phyloP scores from a whole-genome alignment of 176 grass and related monocot genomes.

The Carex myosuroides region DNA sequence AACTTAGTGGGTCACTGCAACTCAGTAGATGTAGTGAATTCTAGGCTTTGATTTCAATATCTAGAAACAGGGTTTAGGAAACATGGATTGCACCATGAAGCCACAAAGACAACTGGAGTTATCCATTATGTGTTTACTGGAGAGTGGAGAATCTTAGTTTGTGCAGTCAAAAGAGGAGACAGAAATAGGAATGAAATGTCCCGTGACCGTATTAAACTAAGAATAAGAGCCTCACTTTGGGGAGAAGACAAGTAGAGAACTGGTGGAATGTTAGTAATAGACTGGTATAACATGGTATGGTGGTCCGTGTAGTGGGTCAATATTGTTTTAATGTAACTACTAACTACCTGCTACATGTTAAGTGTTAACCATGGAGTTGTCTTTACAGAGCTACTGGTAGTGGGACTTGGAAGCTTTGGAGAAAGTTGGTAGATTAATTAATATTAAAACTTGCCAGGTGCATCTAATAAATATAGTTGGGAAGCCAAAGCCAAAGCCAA shows the following conservation, averaged over 20 bases:
- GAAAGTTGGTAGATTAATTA: slow-evolving; percentile 20
- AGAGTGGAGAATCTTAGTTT: background rate
- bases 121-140: background rate
- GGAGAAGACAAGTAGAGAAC: background rate
- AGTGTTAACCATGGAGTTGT: background rate
- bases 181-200: background rate
- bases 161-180: slow-evolving; percentile 8
- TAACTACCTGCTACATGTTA: background rate
- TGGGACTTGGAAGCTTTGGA: background rate
- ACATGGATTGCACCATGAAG: background rate
- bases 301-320: background rate
- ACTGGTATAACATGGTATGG: background rate
- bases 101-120: slow-evolving; percentile 1
- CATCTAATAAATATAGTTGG: no score
- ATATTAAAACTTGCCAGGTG: background rate
- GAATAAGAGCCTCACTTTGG: background rate
- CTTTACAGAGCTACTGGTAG: background rate
- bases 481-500: background rate
- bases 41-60: background rate
- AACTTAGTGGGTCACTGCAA: background rate
- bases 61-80: background rate
- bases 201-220: slow-evolving; percentile 18
- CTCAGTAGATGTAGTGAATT: background rate
- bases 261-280: background rate
- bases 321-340: background rate